Percentiles rank a stretch among this genome's conserved stretches.
Conservation (phyloP, 2,329 filamentous ascomycete species). For the Pestalotiopsis sp. region DNA sequence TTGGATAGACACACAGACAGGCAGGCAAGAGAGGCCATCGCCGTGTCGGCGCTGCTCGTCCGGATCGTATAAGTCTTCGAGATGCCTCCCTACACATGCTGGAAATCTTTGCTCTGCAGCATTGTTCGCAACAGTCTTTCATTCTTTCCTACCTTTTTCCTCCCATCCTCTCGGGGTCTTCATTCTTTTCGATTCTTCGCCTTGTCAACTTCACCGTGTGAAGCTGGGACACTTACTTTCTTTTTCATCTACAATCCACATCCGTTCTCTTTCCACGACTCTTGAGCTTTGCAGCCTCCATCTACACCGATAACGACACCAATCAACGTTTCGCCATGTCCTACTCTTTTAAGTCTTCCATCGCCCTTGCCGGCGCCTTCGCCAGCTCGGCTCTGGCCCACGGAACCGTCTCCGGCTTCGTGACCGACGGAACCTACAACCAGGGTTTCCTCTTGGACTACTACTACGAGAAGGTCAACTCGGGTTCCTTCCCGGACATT, state of each 20-base stretch:
- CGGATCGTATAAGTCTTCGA: neutral
- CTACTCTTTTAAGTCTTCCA: slow-evolving; percentile 19
- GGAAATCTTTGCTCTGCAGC: neutral
- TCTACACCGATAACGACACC: neutral
- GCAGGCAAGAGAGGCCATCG: neutral
- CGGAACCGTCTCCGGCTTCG: slow-evolving; percentile 48
- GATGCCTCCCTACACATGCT: neutral
- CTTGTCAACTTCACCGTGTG: slow-evolving; percentile 15
- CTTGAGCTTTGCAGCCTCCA: neutral
- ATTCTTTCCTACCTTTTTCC: neutral
- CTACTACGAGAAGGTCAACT: slow-evolving; percentile 33
- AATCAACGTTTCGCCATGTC: neutral
- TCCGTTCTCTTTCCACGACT: neutral
- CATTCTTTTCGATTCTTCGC: slow-evolving; percentile 10
- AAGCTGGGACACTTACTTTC: slow-evolving; percentile 13
- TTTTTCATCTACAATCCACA: neutral
- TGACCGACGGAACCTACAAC: slow-evolving; percentile 41
- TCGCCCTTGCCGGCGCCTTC: slow-evolving; percentile 24
- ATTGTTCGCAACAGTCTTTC: slow-evolving; percentile 10
- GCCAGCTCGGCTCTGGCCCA: slow-evolving; percentile 33
- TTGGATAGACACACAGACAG: no score
- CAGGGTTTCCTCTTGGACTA: slow-evolving; percentile 31
- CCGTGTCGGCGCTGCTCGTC: neutral
- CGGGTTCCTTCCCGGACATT: slow-evolving; percentile 20
- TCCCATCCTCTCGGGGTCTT: neutral